Conservation (phyloP, 2,329 filamentous ascomycete species). For the Onygenales sp. region DNA sequence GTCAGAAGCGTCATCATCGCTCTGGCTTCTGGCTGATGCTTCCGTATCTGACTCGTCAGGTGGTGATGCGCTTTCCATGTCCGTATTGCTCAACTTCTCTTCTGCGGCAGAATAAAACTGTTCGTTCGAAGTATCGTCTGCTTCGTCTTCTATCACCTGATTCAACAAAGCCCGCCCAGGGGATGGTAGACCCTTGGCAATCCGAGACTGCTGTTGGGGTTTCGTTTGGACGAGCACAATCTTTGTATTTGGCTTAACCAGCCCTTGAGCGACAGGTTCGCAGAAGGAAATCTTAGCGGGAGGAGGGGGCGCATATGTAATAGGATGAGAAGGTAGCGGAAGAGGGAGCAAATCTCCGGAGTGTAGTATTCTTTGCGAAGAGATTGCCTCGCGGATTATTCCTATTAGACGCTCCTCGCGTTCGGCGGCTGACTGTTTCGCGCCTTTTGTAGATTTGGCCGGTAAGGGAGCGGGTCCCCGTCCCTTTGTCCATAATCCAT, state of each 20-base stretch:
- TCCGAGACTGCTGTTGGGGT: slow-evolving; percentile 18
- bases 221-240: slow-evolving; percentile 62
- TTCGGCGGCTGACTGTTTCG: slow-evolving; percentile 26
- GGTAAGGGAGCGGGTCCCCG: slow-evolving; percentile 16
- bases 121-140: slow-evolving; percentile 79
- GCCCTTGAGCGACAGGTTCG: slow-evolving; percentile 84
- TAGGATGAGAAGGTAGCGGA: slow-evolving; percentile 65
- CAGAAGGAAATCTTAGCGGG: slow-evolving; percentile 86
- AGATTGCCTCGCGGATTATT: slow-evolving; percentile 65
- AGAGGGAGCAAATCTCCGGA: slow-evolving; percentile 74
- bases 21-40: slow-evolving; percentile 41
- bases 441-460: slow-evolving; percentile 17
- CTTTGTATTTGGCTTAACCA: slow-evolving; percentile 66
- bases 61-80: slow-evolving; percentile 45
- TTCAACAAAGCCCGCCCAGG: slow-evolving; percentile 46
- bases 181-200: slow-evolving; percentile 29
- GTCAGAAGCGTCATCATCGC: slow-evolving; percentile 63
- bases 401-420: slow-evolving; percentile 52
- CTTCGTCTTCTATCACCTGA: slow-evolving; percentile 49
- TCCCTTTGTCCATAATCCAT: slow-evolving; percentile 29
- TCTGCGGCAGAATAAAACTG: slow-evolving; percentile 90
- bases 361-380: slow-evolving; percentile 67
- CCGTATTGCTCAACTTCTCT: slow-evolving; percentile 48
- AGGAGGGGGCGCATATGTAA: slow-evolving; percentile 74
- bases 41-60: slow-evolving; percentile 55